Evolutionary conservation across 148 eudicot genomes (phyloP).

Genomic region (Camellia granthamiana): DNA sequence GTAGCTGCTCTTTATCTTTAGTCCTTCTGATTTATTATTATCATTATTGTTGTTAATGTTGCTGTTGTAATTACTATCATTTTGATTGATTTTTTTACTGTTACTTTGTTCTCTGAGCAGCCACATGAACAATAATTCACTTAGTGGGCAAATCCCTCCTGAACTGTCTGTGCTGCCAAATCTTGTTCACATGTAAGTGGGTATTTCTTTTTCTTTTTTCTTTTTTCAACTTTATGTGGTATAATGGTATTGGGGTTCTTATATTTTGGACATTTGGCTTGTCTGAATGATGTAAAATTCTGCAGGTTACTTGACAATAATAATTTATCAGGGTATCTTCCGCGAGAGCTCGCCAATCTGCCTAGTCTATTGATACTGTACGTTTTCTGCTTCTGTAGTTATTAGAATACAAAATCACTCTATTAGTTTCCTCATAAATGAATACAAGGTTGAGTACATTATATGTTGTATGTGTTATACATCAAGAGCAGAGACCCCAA

Average conservation of each 20-base stretch:
- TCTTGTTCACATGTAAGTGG: conserved; percentile 57
- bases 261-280: conserved; percentile 10
- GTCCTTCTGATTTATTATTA: background rate
- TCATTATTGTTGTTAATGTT: background rate
- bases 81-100: background rate
- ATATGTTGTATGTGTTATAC: too few relatives aligned
- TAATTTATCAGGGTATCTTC: conserved; percentile 53
- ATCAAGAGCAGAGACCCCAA: too few relatives aligned
- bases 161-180: conserved; percentile 41
- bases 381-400: conserved; percentile 21
- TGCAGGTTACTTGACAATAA: too few relatives aligned
- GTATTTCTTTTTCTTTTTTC: background rate
- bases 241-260: background rate
- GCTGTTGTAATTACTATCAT: background rate
- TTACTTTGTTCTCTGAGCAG: background rate
- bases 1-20: background rate
- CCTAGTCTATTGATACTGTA: conserved; percentile 69
- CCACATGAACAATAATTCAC: too few relatives aligned
- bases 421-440: too few relatives aligned
- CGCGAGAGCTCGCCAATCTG: conserved; percentile 61
- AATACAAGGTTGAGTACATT: too few relatives aligned
- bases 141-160: too few relatives aligned
- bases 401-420: background rate
- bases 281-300: conserved; percentile 15
- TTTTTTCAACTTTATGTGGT: background rate